These are phyloP conservation scores for Rhodamnia rubescens DNA, from an alignment of 345 rosid species.

Conservation along the genomic window DNA sequence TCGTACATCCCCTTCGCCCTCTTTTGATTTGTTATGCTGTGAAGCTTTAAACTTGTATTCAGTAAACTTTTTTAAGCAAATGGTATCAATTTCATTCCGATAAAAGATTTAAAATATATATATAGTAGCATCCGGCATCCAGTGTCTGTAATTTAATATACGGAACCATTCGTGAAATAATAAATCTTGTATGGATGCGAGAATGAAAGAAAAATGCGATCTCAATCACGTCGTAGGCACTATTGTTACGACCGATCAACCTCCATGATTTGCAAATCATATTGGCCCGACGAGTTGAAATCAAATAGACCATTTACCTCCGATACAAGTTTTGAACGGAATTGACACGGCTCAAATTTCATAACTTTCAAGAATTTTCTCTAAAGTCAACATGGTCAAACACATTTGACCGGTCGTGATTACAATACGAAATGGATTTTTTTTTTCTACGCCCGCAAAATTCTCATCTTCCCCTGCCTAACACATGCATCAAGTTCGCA, in stretches of 20 bases:
- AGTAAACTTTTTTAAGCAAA: no score
- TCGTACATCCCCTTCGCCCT: no score
- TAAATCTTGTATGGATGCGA: not conserved
- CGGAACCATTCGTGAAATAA: not conserved
- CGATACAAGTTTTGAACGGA: accelerated
- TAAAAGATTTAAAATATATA: no score
- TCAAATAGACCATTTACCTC: not conserved
- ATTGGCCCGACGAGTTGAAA: not conserved
- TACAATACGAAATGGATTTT: not conserved
- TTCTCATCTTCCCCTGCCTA: not conserved
- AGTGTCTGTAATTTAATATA: not conserved
- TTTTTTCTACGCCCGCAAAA: not conserved
- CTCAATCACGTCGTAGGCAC: accelerated
- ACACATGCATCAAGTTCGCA: not conserved
- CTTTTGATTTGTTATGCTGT: no score
- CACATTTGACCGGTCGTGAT: not conserved
- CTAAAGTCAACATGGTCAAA: not conserved
- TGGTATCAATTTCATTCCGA: no score
- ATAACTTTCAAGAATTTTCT: not conserved
- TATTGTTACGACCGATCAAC: not conserved
- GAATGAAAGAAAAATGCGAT: accelerated
- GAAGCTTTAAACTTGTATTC: no score
- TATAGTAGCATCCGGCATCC: not conserved
- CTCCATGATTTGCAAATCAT: no score
- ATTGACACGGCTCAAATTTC: not conserved